Base-by-base conservation (phyloP, 2,329 filamentous ascomycete genomes). In the Cladosporium sphaerospermum region DNA sequence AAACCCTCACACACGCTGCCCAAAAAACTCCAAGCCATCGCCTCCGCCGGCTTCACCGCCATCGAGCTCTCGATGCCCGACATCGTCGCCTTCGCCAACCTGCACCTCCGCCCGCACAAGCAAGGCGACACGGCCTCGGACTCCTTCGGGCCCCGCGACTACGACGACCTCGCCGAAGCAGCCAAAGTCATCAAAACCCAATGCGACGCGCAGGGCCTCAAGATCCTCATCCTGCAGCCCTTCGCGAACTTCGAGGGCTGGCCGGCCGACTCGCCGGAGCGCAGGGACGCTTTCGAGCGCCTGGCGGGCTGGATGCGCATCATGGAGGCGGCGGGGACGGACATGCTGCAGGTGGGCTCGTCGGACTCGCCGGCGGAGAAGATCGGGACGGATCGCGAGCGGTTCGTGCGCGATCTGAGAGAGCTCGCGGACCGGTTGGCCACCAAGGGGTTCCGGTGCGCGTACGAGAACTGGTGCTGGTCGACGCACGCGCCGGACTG, bases 391-490 rank as follows among this genome's bases (percentile, higher is more conserved):
- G 73, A 78, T 5, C 69, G 75, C 5, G 70, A 73, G 1, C 70
- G 75, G 8, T 74, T 87, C 16, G 79, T 85, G 0, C 62, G 67
- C 0, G 85, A 90, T 59, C 74, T 91, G 0, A 75, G 75, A 1
- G 75, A 83, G 53, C 72, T 91, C 6, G 82, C 81, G 2, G 82
- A 86, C 52, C 69, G 86, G 48, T 74, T 86, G 1, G 78, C 77
- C 0, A 65, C 74, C 18, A 75, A 80, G 44, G 75, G 76, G 0
- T 80, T 82, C 64, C 76, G 79, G 6, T 71, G 91, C 14, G 85
- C 86, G 0, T 91, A 90, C 60, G 86, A 91, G 69, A 89, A 90
- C 64, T 90, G 86, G 85, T 89, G 86, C 69, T 91, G 86, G 87
- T 83, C 83, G 0, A 88, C 85, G 0, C 79, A 82, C 45, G 84